Percentiles rank a stretch among this genome's conserved stretches.
These are phyloP conservation scores for Pelargonium australe DNA, from an alignment of 441 rosid species.

Conservation along the genomic window DNA sequence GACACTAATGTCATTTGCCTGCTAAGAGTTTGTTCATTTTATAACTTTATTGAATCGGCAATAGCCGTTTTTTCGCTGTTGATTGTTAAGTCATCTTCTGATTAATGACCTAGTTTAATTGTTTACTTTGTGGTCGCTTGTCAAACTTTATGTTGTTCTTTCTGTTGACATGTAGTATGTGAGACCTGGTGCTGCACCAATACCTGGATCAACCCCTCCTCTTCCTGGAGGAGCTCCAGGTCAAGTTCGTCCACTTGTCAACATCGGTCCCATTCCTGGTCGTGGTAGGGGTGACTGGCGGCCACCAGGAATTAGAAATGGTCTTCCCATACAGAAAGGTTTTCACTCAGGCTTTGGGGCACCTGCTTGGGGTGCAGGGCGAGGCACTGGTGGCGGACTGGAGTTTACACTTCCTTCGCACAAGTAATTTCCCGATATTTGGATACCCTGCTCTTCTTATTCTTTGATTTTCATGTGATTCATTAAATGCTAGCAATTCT, in stretches of 20 bases:
- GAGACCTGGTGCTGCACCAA: slow-evolving; percentile 86
- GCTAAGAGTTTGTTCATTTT: background rate
- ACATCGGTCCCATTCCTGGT: slow-evolving; percentile 54
- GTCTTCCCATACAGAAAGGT: slow-evolving; percentile 58
- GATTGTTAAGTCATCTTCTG: background rate
- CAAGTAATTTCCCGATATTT: slow-evolving; percentile 53
- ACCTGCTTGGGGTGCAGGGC: slow-evolving; percentile 67
- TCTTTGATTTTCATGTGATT: background rate
- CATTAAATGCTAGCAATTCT: background rate
- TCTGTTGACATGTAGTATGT: slow-evolving; percentile 71
- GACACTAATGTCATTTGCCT: background rate
- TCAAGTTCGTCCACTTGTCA: slow-evolving; percentile 71
- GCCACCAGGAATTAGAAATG: slow-evolving; percentile 61
- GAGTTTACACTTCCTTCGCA: slow-evolving; percentile 97
- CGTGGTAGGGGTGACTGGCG: slow-evolving; percentile 99
- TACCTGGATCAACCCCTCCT: slow-evolving; percentile 52
- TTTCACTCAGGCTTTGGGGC: slow-evolving; percentile 61
- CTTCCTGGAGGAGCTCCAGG: slow-evolving; percentile 53
- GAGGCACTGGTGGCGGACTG: slow-evolving; percentile 63
- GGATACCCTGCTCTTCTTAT: slow-evolving; percentile 2
- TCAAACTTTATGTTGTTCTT: slow-evolving; percentile 15
- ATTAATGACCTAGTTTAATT: background rate
- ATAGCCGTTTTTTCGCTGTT: background rate
- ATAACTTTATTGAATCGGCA: background rate
- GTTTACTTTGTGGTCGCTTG: background rate